Conservation (phyloP, 345 rosid genomes). For the Brassica cretica region DNA sequence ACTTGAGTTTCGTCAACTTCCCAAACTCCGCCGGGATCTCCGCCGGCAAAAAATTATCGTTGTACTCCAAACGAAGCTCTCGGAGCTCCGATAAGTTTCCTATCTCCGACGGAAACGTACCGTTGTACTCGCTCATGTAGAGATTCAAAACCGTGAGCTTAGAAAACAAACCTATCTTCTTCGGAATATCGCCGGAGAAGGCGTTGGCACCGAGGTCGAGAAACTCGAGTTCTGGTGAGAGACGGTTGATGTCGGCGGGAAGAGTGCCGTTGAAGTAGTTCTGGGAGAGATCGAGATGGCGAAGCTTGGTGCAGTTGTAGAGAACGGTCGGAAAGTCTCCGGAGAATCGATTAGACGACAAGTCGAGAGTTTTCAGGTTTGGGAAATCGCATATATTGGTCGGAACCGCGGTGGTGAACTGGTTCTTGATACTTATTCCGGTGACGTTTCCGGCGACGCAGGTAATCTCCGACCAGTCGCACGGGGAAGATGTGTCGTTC, state of each 20-base stretch:
- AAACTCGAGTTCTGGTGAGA: slow-evolving; percentile 46
- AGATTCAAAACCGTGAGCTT: slow-evolving; percentile 47
- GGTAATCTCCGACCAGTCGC: slow-evolving; percentile 58
- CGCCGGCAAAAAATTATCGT: slow-evolving; percentile 50
- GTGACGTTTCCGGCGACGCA: slow-evolving; percentile 56
- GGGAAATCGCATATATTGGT: slow-evolving; percentile 62
- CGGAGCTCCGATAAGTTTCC: slow-evolving; percentile 65
- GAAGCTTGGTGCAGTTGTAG: slow-evolving; percentile 64
- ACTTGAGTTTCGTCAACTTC: slow-evolving; percentile 51
- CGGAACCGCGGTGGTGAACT: slow-evolving; percentile 55
- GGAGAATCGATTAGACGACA: slow-evolving; percentile 52
- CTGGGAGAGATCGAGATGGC: slow-evolving; percentile 56
- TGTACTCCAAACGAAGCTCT: slow-evolving; percentile 46
- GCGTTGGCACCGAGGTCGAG: slow-evolving; percentile 56
- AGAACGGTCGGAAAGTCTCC: slow-evolving; percentile 61
- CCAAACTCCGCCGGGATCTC: slow-evolving; percentile 67
- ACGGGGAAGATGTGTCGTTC: slow-evolving; percentile 61
- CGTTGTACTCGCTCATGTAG: slow-evolving; percentile 52
- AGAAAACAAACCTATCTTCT: slow-evolving; percentile 51
- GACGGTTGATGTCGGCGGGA: slow-evolving; percentile 56
- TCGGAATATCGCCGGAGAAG: slow-evolving; percentile 75
- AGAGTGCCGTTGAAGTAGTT: slow-evolving; percentile 66
- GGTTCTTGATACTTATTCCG: slow-evolving; percentile 32
- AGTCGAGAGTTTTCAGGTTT: slow-evolving; percentile 47
- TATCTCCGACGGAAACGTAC: slow-evolving; percentile 80